Conservation (phyloP, 441 rosid genomes). For the Flueggea neowawraea region DNA sequence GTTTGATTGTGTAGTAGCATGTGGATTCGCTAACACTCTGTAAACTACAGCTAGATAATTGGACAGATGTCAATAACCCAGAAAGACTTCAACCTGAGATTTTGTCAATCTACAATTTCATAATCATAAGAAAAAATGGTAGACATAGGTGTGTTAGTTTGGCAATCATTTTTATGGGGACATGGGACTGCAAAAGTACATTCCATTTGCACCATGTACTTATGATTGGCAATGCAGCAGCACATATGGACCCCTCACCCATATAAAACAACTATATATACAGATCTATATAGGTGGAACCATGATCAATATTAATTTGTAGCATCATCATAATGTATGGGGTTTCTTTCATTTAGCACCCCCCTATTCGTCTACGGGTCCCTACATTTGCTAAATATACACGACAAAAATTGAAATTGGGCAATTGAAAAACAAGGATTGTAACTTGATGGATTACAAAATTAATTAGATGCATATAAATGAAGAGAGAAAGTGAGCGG, state of each 20-base stretch:
- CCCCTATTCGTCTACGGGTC: too few relatives aligned
- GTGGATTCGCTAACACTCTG: not conserved
- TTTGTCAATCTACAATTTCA: conserved; percentile 16
- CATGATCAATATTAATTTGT: conserved; percentile 5
- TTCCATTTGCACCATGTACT: conserved; percentile 30
- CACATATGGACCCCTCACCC: not conserved
- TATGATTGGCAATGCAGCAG: conserved; percentile 18
- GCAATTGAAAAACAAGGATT: too few relatives aligned
- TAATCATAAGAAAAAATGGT: conserved; percentile 1
- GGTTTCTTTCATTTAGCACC: too few relatives aligned
- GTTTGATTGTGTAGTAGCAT: too few relatives aligned
- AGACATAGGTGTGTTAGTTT: conserved; percentile 14
- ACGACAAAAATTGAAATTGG: too few relatives aligned
- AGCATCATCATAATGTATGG: conserved; percentile 18
- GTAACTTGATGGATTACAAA: too few relatives aligned
- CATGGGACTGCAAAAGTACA: conserved; percentile 22
- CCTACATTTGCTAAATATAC: not conserved
- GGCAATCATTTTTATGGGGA: conserved; percentile 20
- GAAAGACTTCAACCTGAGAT: conserved; percentile 8
- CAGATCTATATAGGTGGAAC: conserved; percentile 21
- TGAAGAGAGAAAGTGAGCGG: not conserved
- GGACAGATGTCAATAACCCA: conserved; percentile 18
- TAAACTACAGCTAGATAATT: conserved; percentile 5
- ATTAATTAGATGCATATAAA: not conserved
- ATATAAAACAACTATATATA: conserved; percentile 1